Base-by-base conservation (phyloP, 2,329 filamentous ascomycete species). In the Fusarium musae region DNA sequence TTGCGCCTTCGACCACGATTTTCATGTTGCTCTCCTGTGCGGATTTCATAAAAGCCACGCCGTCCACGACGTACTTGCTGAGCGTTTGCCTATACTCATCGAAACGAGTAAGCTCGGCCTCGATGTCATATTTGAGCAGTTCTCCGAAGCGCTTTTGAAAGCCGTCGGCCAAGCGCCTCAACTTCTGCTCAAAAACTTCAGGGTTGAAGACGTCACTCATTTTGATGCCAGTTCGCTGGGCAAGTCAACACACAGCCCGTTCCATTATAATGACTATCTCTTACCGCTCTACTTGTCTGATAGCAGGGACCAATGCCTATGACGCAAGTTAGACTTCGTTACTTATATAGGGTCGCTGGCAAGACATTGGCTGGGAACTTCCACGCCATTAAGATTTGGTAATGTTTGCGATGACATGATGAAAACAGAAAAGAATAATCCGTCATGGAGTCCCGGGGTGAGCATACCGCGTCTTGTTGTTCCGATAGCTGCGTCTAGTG, bases 221-320 rank as follows among this genome's bases (percentile, higher is more conserved):
- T 52, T 52, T 52, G n/a, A 52, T 52, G 30, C 49, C 49, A 52
- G 49, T 52, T 52, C 49, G 49, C 49, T 52, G n/a, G n/a, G n/a
- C 9, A 26, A 52, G 32, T 52, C 21, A 52, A 34, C 49, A 26
- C 32, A 36, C n/a, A 36, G 30, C 2, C n/a, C 30, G 49, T 17
- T 26, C 49, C n/a, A 23, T 26, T 21, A 19, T 36, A 2, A 19
- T 52, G 30, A 9, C 17, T 19, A 26, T 36, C 30, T 52, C 49
- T 19, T 26, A 36, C 49, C 30, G 49, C 49, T 52, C 49, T 52
- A 19, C 49, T 52, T 34, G 49, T 52, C 17, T 52, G 49, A 21
- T 52, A 52, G 49, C 49, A 52, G 30, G 49, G 49, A 15, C 49
- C 49, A 52, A 52, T 36, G 30, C 49, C 49, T 52, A 21, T 52